A percentile compares a stretch with the other conserved stretches of the same genome.
Conservation (phyloP, 2,329 filamentous ascomycete genomes). For the Aspergillus neotritici region DNA sequence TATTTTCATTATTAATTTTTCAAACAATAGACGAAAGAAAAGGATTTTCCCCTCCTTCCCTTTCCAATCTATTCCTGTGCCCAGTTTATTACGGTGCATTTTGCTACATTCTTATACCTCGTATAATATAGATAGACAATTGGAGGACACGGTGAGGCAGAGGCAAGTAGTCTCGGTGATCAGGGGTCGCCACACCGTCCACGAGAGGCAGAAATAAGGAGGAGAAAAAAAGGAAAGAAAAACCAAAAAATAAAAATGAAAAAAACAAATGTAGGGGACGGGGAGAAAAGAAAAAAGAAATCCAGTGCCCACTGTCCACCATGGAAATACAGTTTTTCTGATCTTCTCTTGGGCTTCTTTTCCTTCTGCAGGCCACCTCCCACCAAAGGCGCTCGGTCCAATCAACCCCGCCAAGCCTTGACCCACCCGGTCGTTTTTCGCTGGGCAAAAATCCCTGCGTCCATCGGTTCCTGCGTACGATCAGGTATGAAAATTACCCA, state of each 20-base stretch:
- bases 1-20: no score
- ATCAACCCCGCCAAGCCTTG: constrained; percentile 16
- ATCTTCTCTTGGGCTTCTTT: constrained; percentile 20
- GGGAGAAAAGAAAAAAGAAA: constrained; percentile 6
- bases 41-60: no score
- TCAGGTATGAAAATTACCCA: not conserved
- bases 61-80: no score
- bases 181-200: no score
- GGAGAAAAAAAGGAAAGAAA: constrained; percentile 2
- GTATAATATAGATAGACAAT: no score
- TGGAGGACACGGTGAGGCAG: no score
- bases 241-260: constrained; percentile 4
- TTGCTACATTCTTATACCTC: no score
- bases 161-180: no score
- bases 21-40: no score
- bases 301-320: no score
- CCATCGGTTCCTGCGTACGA: constrained; percentile 22
- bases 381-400: constrained; percentile 17
- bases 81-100: no score
- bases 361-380: constrained; percentile 12
- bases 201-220: constrained; percentile 2
- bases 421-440: constrained; percentile 13
- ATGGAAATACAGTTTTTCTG: constrained; percentile 6
- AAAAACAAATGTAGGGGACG: constrained; percentile 3
- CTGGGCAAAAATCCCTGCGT: constrained; percentile 14